A percentile compares a stretch with the other conserved stretches of the same genome.
Evolutionary conservation across 2,329 filamentous ascomycete genomes (phyloP).

Genomic region (Knufia petricola): DNA sequence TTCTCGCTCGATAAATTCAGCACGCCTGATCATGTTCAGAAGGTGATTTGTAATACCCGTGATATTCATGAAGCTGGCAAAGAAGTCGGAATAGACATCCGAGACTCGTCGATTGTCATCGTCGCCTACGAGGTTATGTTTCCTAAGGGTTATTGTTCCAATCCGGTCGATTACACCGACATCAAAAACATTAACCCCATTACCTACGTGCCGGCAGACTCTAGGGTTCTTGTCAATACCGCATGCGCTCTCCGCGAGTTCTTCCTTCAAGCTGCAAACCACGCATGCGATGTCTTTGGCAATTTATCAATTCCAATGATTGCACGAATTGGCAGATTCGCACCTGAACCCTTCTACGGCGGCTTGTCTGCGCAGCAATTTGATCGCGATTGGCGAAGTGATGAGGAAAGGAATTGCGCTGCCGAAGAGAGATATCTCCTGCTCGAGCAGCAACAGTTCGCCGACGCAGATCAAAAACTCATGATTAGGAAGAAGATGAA

Average conservation of each 20-base stretch:
- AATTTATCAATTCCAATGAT: background rate
- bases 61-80: background rate
- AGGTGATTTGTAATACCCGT: background rate
- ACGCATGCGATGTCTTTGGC: background rate
- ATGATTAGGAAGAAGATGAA: background rate
- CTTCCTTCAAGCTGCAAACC: background rate
- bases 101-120: background rate
- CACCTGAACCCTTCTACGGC: background rate
- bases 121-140: background rate
- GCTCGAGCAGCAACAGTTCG: background rate
- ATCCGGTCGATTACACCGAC: background rate
- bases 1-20: constrained; percentile 1
- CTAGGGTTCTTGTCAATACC: background rate
- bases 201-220: background rate
- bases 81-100: background rate
- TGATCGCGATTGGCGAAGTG: background rate
- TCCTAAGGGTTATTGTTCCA: background rate
- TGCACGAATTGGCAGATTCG: background rate
- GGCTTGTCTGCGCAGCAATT: background rate
- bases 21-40: background rate
- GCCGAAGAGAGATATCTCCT: background rate
- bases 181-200: background rate
- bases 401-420: background rate
- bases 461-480: background rate
- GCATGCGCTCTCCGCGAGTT: background rate